Evolutionary conservation across 257 asterid genomes (phyloP).

Genomic region (Datura wrightii): DNA sequence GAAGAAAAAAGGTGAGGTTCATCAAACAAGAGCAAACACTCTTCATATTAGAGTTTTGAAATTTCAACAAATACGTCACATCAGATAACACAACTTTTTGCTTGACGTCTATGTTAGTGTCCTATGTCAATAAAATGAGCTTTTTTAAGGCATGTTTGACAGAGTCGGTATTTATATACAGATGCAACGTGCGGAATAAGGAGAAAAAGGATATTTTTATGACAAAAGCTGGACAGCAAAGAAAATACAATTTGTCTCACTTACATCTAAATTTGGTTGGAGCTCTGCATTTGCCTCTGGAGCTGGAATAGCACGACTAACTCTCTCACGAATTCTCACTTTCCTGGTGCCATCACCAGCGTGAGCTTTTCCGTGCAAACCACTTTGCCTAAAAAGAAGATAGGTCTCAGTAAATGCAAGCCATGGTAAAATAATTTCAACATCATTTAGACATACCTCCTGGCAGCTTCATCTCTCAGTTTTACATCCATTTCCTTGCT

Average conservation of each 20-base stretch:
- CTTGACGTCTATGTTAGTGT: not conserved
- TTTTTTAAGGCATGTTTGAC: not conserved
- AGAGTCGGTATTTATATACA: not conserved
- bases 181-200: not conserved
- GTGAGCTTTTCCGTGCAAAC: conserved; percentile 57
- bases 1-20: not conserved
- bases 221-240: not conserved
- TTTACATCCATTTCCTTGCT: conserved; percentile 95
- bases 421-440: conserved; percentile 16
- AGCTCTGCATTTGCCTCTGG: conserved; percentile 98
- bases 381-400: conserved; percentile 62
- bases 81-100: not conserved
- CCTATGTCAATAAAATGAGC: not conserved
- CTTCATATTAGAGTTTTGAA: not conserved
- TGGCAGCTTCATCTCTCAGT: conserved; percentile 82
- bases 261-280: conserved; percentile 82
- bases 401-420: conserved; percentile 29
- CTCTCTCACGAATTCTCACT: conserved; percentile 64
- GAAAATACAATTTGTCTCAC: conserved; percentile 37
- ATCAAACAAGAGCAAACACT: not conserved
- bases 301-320: conserved; percentile 78
- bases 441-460: conserved; percentile 55
- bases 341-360: conserved; percentile 65
- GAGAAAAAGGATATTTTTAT: not conserved
- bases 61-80: not conserved